These are phyloP conservation scores for Hypomontagnella submonticulosa DNA, from an alignment of 495 filamentous ascomycete genomes.

Conservation along the genomic window DNA sequence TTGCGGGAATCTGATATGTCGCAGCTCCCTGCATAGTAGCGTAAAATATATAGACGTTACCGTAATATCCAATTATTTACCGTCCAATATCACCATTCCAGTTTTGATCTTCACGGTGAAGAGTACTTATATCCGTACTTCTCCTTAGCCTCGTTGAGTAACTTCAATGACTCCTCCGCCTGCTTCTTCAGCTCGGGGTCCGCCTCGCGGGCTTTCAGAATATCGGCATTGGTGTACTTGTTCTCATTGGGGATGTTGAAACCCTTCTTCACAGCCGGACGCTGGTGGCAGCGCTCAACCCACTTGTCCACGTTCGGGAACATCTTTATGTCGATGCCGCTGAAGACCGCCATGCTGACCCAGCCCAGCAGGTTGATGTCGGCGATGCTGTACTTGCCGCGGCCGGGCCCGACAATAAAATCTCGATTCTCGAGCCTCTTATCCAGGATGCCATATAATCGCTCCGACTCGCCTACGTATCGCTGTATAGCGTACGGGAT, in stretches of 20 bases:
- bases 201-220: slow-evolving; percentile 18
- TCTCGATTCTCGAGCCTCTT: slow-evolving; percentile 67
- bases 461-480: slow-evolving; percentile 80
- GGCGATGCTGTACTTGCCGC: slow-evolving; percentile 77
- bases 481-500: slow-evolving; percentile 81
- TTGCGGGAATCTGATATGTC: too few relatives aligned
- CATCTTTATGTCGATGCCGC: slow-evolving; percentile 72
- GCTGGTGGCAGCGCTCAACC: slow-evolving; percentile 66
- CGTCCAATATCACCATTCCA: too few relatives aligned
- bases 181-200: slow-evolving; percentile 45
- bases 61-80: too few relatives aligned
- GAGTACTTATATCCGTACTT: slow-evolving; percentile 54
- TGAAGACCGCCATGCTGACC: slow-evolving; percentile 58
- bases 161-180: slow-evolving; percentile 30
- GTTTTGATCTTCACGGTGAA: slow-evolving; percentile 42
- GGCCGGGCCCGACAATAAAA: slow-evolving; percentile 70
- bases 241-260: slow-evolving; percentile 66
- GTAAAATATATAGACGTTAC: too few relatives aligned
- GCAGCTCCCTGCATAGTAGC: too few relatives aligned
- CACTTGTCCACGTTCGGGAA: slow-evolving; percentile 78
- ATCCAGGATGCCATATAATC: slow-evolving; percentile 82
- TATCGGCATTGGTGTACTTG: slow-evolving; percentile 13
- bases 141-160: slow-evolving; percentile 48
- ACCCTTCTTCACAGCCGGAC: slow-evolving; percentile 76
- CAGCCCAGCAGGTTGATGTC: slow-evolving; percentile 81